Evolutionary conservation across 1,284 basidiomycete species (phyloP).

Genomic region (Garcileccinum viscosum): DNA sequence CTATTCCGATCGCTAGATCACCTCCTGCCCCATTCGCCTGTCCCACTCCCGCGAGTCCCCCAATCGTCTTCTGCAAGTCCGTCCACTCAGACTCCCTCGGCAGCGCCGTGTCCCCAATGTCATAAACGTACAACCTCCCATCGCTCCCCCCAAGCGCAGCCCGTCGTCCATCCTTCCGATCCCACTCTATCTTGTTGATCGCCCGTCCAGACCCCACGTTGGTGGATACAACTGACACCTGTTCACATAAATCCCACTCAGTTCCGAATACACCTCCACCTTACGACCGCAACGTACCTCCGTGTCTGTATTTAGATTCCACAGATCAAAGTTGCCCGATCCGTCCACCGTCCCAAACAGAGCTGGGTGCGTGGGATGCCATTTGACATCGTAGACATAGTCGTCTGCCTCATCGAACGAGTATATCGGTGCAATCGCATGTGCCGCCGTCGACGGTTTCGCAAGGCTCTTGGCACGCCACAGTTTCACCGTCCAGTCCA

Average conservation of each 20-base stretch:
- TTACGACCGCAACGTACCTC: conserved; percentile 67
- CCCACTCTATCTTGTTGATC: conserved; percentile 96
- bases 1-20: conserved; percentile 47
- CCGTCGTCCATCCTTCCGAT: conserved; percentile 83
- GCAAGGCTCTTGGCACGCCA: conserved; percentile 83
- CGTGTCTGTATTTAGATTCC: conserved; percentile 94
- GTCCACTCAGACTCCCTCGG: conserved; percentile 89
- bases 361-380: conserved; percentile 96
- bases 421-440: conserved; percentile 75
- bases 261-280: not conserved
- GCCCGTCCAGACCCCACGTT: conserved; percentile 76
- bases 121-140: conserved; percentile 92
- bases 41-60: conserved; percentile 62
- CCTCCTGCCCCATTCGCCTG: conserved; percentile 61
- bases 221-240: conserved; percentile 86
- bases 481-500: conserved; percentile 96
- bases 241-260: conserved; percentile 11
- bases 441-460: conserved; percentile 55
- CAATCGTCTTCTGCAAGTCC: conserved; percentile 84
- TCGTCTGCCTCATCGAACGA: conserved; percentile 97
- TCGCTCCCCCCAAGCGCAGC: conserved; percentile 91
- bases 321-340: conserved; percentile 92
- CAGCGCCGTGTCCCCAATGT: conserved; percentile 88
- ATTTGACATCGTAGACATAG: conserved; percentile 98
- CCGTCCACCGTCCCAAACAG: conserved; percentile 95